Base-by-base conservation (phyloP, 176 grass and related monocot species). In the Aegilops speltoides region DNA sequence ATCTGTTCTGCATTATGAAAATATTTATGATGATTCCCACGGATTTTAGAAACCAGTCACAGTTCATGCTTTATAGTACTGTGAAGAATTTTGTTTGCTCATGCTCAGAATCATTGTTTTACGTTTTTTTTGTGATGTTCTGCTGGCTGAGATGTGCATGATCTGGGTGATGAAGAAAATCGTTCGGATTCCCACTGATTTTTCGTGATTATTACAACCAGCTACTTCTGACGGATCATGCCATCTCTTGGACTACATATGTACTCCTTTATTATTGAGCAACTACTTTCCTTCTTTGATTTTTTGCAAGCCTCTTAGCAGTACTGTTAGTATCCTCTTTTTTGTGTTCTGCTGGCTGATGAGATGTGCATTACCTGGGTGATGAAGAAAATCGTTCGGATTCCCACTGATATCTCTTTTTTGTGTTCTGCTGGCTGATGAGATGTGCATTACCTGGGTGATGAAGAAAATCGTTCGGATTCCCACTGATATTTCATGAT, bases 141-240 rank as follows among this genome's bases (percentile, higher is more conserved):
- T 67, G 19, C 3, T 63, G 4, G 19, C 14, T 12, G 81, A 59
- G 25, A 66, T 57, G 66, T 14, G 40, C 80, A 79, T 90, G 80
- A 79, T 79, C 73, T 83, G 74, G 25, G n/a, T 85, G 90, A 85
- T 26, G 86, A 88, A 88, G 86, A 91, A 91, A 91, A 91, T 88
- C 72, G 57, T 52, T 82, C 57, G 89, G 87, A 84, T 79, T 89
- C 87, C 76, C 81, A 50, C 19, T 60, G 19, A 60, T 36, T 50
- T 45, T 76, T 12, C 29, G 67, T 90, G 89, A 90, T 90, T 86
- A 71, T 67, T 57, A 73, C 9, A 87, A 83, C 66, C 84, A 89
- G 82, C 87, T 84, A 84, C 76, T 89, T 84, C 87, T 84, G 87
- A 66, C 81, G 37, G 29, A 65, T 64, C 81, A 84, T 73, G 81